Conservation (phyloP, 225 moss, liverwort and hornwort species). For the Ulota crispa region DNA sequence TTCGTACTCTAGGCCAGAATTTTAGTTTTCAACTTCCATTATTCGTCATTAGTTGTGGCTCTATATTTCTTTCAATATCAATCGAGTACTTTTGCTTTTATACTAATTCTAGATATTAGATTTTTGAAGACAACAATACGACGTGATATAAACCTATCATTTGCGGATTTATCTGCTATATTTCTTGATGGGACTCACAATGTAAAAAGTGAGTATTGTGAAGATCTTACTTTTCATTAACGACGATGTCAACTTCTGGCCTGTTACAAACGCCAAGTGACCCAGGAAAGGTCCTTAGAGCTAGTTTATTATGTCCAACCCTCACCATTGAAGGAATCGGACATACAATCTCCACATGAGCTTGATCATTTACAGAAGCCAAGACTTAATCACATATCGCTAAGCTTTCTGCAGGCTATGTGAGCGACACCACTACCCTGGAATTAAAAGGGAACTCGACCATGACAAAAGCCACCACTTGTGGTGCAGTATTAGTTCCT, state of each 20-base stretch:
- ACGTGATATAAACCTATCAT: neutral
- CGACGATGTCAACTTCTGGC: neutral
- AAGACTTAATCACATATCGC: too few relatives aligned
- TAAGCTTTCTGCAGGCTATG: too few relatives aligned
- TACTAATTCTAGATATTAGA: neutral
- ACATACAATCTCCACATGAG: neutral
- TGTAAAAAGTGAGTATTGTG: neutral
- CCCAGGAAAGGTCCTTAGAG: neutral
- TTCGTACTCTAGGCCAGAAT: neutral
- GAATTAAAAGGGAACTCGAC: too few relatives aligned
- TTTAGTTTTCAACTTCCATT: neutral
- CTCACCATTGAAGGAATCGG: neutral
- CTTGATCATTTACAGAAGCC: too few relatives aligned
- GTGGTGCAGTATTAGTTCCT: neutral
- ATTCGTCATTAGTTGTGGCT: neutral
- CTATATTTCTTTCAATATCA: slow-evolving; percentile 4
- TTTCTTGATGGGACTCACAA: too few relatives aligned
- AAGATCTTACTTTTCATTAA: neutral
- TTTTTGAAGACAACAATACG: neutral
- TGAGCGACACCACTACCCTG: too few relatives aligned
- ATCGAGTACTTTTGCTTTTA: neutral
- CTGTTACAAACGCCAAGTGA: neutral
- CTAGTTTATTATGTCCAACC: neutral
- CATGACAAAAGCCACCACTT: too few relatives aligned
- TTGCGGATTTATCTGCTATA: neutral